phyloP scores from a whole-genome alignment of 345 rosid species.

The Trapa incisa region DNA sequence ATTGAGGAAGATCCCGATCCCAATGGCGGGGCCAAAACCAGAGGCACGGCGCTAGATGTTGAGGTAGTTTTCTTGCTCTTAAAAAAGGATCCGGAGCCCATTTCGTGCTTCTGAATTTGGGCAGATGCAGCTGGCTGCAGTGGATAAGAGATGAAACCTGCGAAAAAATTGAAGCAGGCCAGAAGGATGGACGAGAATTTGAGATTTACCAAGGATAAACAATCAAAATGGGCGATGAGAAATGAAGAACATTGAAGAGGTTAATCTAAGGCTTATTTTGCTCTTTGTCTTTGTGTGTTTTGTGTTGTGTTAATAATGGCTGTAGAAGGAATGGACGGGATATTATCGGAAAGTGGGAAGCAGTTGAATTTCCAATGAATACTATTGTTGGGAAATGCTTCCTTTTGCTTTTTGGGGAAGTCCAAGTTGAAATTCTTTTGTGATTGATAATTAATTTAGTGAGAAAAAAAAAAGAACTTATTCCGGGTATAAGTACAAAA shows the following conservation, averaged over 20 bases:
- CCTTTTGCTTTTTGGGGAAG: too few species aligned
- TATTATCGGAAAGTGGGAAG: too few species aligned
- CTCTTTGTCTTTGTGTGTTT: too few species aligned
- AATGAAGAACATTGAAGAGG: not conserved
- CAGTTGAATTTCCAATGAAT: too few species aligned
- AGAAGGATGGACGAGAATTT: not conserved
- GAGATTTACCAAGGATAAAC: not conserved
- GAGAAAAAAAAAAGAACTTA: too few species aligned
- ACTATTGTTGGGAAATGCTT: too few species aligned
- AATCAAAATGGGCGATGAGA: not conserved
- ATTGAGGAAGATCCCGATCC: conserved; percentile 21
- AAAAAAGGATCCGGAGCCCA: conserved; percentile 11
- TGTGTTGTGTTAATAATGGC: too few species aligned
- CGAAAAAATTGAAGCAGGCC: not conserved
- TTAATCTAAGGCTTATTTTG: not conserved
- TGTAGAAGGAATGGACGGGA: too few species aligned
- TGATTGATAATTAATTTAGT: too few species aligned
- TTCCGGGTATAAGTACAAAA: too few species aligned
- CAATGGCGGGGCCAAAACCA: conserved; percentile 4
- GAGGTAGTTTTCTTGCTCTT: conserved; percentile 4
- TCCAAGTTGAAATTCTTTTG: too few species aligned
- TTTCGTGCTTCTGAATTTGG: not conserved
- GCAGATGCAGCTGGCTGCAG: not conserved
- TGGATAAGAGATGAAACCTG: not conserved
- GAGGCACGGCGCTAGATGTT: not conserved